Conservation (phyloP, 352 stramenopile genomes). For the Pythium aquatile region DNA sequence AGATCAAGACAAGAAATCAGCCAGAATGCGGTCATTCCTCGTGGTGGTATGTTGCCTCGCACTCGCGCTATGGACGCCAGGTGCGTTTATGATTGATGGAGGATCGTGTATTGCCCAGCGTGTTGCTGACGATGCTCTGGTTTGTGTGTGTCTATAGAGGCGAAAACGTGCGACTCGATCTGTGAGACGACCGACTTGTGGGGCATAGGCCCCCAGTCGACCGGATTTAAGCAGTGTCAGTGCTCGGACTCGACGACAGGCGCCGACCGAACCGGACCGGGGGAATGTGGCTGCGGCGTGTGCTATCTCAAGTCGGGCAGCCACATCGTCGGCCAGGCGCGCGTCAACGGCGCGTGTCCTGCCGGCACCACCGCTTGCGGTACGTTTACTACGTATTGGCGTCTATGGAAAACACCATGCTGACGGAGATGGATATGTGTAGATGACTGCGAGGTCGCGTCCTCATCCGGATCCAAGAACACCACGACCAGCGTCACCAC, state of each 20-base stretch:
- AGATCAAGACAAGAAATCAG: not conserved
- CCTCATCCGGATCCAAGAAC: not conserved
- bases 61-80: conserved; percentile 3
- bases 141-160: not conserved
- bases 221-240: not conserved
- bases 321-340: conserved; percentile 10
- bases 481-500: not conserved
- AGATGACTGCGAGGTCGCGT: conserved; percentile 12
- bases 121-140: not conserved
- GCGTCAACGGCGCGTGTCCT: conserved; percentile 2
- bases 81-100: not conserved
- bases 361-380: conserved; percentile 16
- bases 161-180: conserved; percentile 8
- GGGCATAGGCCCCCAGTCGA: not conserved
- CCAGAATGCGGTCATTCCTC: conserved; percentile 1
- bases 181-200: conserved; percentile 12
- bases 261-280: conserved; percentile 4
- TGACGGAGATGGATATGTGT: not conserved
- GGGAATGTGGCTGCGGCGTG: conserved; percentile 17
- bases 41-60: not conserved
- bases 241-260: conserved; percentile 5
- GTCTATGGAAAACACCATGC: not conserved
- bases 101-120: not conserved
- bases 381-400: not conserved
- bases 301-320: conserved; percentile 9